These are phyloP conservation scores for Phaffia australis DNA, from an alignment of 768 basidiomycete species.

Conservation along the genomic window DNA sequence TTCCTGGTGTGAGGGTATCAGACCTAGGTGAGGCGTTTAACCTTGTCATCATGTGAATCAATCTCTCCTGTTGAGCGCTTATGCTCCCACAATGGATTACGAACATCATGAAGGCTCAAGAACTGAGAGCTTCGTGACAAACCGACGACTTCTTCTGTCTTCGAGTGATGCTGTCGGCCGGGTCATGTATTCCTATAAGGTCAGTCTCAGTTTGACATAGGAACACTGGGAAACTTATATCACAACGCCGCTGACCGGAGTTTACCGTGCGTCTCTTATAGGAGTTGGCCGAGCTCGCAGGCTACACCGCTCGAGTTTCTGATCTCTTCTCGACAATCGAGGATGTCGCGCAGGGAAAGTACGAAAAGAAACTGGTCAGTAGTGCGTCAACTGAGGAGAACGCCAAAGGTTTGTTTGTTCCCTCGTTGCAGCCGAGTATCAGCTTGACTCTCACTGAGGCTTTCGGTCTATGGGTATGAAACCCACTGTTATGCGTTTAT, in stretches of 20 bases:
- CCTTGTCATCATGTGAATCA: neutral
- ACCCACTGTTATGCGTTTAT: conserved; percentile 13
- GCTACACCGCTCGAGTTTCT: conserved; percentile 85
- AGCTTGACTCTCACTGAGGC: neutral
- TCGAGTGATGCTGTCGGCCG: conserved; percentile 82
- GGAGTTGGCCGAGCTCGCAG: conserved; percentile 87
- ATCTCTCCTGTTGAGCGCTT: neutral
- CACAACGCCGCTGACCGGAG: neutral
- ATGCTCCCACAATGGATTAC: neutral
- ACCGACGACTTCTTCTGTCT: conserved; percentile 75
- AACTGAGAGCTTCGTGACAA: conserved; percentile 81
- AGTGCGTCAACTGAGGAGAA: conserved; percentile 63
- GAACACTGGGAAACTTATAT: neutral
- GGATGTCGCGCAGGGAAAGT: conserved; percentile 70
- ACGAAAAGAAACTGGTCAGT: conserved; percentile 75
- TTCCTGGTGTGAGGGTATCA: conserved; percentile 54
- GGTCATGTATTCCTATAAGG: conserved; percentile 93
- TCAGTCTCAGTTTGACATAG: conserved; percentile 20
- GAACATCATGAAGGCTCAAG: conserved; percentile 8
- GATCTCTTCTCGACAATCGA: conserved; percentile 81
- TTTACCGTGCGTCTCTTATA: conserved; percentile 28
- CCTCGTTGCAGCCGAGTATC: neutral
- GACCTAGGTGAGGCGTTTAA: conserved; percentile 56
- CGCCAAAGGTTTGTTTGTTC: conserved; percentile 51
- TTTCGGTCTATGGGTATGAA: neutral